A percentile compares a stretch with the other conserved stretches of the same genome.
phyloP scores from a whole-genome alignment of 768 basidiomycete genomes.

The Phanerochaete sordida region DNA sequence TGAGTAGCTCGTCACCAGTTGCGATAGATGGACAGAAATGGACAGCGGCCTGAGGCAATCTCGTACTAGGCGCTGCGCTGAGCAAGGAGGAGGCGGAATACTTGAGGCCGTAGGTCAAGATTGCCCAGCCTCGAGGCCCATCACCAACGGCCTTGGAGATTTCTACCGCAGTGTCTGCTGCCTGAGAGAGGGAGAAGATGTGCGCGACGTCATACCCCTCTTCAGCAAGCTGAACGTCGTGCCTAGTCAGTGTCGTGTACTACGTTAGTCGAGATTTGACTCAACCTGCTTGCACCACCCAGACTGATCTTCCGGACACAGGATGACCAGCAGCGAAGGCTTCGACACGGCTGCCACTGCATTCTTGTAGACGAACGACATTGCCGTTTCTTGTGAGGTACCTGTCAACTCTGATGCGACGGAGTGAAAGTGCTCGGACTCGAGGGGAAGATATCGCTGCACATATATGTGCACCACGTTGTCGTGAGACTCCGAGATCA shows the following conservation, averaged over 20 bases:
- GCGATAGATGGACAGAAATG: slow-evolving; percentile 33
- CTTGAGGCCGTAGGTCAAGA: slow-evolving; percentile 29
- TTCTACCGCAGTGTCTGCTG: background rate
- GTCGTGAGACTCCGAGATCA: no score
- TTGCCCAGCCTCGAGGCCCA: slow-evolving; percentile 20
- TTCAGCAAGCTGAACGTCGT: slow-evolving; percentile 20
- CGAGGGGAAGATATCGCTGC: no score
- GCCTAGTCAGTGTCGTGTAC: background rate
- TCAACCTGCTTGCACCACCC: slow-evolving; percentile 37
- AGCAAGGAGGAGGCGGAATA: background rate
- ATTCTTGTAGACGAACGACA: slow-evolving; percentile 16
- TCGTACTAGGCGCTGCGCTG: slow-evolving; percentile 14
- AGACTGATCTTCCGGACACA: slow-evolving; percentile 28
- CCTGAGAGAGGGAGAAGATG: slow-evolving; percentile 11
- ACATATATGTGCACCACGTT: no score
- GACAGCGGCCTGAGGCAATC: slow-evolving; percentile 22
- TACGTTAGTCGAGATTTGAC: background rate
- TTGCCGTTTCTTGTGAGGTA: no score
- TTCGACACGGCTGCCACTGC: slow-evolving; percentile 27
- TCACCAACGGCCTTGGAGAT: background rate
- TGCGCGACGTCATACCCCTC: slow-evolving; percentile 38
- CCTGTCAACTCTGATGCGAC: no score
- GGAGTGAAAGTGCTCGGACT: no score
- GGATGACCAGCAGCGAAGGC: slow-evolving; percentile 28
- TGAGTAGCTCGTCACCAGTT: slow-evolving; percentile 23